Evolutionary conservation across 2,329 filamentous ascomycete genomes (phyloP).

Genomic region (Corinectria fuckeliana): DNA sequence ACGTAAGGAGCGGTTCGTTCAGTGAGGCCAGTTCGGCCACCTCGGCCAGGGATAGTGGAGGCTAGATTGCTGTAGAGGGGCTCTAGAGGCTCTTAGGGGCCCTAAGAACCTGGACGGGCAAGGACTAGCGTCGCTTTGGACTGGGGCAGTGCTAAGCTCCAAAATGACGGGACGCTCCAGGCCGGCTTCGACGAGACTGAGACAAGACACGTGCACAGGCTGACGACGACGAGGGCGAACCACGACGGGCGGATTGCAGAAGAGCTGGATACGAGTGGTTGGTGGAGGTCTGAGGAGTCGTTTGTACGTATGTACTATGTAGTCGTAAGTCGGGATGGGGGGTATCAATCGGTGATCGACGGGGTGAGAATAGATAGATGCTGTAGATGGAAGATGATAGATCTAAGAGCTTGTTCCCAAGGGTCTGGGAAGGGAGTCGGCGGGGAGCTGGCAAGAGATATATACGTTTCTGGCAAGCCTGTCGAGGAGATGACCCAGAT

Average conservation of each 20-base stretch:
- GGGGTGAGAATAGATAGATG: neutral
- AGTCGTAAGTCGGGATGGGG: neutral
- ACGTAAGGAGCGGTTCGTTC: constrained; percentile 8
- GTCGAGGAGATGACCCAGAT: constrained; percentile 6
- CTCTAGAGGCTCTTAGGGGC: neutral
- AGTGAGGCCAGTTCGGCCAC: constrained; percentile 13
- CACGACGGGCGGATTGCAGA: neutral
- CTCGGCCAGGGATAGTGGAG: constrained; percentile 8
- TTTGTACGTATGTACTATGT: neutral
- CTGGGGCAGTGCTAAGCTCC: constrained; percentile 9
- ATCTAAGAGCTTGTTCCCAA: constrained; percentile 2
- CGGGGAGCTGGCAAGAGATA: constrained; percentile 6
- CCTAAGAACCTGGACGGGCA: neutral
- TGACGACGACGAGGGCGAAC: constrained; percentile 15
- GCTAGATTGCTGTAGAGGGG: constrained; percentile 6
- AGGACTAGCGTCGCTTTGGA: constrained; percentile 6
- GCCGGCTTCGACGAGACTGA: constrained; percentile 5
- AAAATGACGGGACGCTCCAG: constrained; percentile 5
- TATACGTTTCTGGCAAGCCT: neutral
- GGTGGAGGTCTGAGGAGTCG: no score
- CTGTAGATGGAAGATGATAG: neutral
- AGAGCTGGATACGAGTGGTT: neutral
- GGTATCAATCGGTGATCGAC: no score
- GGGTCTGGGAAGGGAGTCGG: neutral
- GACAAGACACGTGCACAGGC: constrained; percentile 21